phyloP scores from a whole-genome alignment of 2,329 filamentous ascomycete genomes.

The Neonectria faginata region DNA sequence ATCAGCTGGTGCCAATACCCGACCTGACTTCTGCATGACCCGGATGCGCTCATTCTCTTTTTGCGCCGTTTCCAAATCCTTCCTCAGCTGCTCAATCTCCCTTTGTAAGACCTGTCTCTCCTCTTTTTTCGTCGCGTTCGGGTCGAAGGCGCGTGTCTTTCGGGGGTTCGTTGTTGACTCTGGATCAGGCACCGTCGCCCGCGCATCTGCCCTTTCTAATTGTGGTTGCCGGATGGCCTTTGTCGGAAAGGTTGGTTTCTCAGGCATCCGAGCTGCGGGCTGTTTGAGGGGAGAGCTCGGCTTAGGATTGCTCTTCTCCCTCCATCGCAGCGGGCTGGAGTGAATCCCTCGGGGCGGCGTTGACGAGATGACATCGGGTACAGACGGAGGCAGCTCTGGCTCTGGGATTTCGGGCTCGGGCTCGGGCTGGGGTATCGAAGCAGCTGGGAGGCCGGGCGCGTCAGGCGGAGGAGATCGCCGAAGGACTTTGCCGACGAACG shows the following conservation, averaged over 20 bases:
- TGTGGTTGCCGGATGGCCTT: constrained; percentile 6
- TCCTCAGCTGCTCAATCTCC: constrained; percentile 67
- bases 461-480: constrained; percentile 49
- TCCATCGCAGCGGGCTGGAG: constrained; percentile 65
- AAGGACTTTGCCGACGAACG: constrained; percentile 46
- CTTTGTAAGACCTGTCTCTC: constrained; percentile 64
- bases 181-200: constrained; percentile 2
- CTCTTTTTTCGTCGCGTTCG: constrained; percentile 62
- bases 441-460: constrained; percentile 22
- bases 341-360: constrained; percentile 71
- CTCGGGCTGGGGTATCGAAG: constrained; percentile 27
- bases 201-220: constrained; percentile 2
- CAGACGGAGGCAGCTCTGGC: constrained; percentile 52
- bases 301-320: constrained; percentile 48
- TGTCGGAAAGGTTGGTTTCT: constrained; percentile 26
- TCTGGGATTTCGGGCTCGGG: constrained; percentile 32
- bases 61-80: constrained; percentile 68
- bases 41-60: constrained; percentile 69
- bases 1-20: constrained; percentile 49
- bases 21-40: constrained; percentile 54
- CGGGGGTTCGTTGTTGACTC: not conserved
- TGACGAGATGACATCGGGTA: constrained; percentile 64
- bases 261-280: constrained; percentile 48
- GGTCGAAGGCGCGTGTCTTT: constrained; percentile 47
- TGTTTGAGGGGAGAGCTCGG: constrained; percentile 65